phyloP scores from a whole-genome alignment of 176 grass and related monocot species.

The Poa pratensis region DNA sequence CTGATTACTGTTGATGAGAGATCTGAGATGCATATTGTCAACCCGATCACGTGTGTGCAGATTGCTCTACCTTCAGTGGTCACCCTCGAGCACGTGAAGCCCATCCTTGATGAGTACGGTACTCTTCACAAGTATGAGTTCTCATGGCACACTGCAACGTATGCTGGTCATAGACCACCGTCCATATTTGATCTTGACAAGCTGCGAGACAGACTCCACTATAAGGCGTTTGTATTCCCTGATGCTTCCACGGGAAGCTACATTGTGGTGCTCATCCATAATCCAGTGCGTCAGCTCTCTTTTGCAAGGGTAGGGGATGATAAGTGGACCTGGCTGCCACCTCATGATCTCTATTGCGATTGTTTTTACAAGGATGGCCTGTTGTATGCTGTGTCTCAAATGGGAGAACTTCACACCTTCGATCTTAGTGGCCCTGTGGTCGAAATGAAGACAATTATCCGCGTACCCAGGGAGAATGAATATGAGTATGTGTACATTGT shows the following conservation, averaged over 20 bases:
- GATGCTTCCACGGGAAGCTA: not conserved
- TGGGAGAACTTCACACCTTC: not conserved
- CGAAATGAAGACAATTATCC: not conserved
- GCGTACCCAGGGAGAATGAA: too few species aligned
- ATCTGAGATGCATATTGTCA: constrained; percentile 17
- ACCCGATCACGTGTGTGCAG: not conserved
- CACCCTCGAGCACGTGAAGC: not conserved
- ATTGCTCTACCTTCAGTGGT: not conserved
- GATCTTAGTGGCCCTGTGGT: not conserved
- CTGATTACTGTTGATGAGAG: not conserved
- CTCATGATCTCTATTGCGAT: not conserved
- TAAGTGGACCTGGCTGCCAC: constrained; percentile 18
- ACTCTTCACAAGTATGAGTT: not conserved
- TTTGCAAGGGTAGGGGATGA: not conserved
- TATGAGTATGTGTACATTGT: too few species aligned
- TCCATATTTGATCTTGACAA: not conserved
- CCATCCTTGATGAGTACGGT: not conserved
- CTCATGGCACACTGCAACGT: not conserved
- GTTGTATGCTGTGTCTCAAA: not conserved
- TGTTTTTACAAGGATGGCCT: constrained; percentile 14
- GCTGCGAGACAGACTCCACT: not conserved
- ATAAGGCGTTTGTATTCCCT: not conserved
- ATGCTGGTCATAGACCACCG: too few species aligned
- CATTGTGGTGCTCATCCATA: not conserved
- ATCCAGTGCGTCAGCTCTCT: not conserved